Conservation (phyloP, 225 moss, liverwort and hornwort genomes). For the Antitrichia curtipendula region DNA sequence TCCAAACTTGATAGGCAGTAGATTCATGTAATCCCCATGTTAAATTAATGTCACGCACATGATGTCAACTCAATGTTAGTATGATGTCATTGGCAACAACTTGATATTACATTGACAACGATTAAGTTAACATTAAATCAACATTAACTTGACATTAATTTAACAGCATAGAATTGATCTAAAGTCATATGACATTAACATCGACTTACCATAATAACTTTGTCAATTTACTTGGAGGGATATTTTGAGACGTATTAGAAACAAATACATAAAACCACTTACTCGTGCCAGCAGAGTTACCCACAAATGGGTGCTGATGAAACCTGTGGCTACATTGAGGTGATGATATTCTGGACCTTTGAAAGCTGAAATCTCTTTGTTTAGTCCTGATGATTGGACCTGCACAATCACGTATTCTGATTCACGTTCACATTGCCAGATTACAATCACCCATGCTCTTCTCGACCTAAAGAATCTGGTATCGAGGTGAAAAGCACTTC, state of each 20-base stretch:
- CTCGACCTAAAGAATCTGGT: neutral
- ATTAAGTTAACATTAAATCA: neutral
- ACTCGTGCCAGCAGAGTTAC: constrained; percentile 73
- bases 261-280: neutral
- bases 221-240: neutral
- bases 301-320: constrained; percentile 69
- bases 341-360: constrained; percentile 57
- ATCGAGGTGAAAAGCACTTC: neutral
- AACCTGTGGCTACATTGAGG: constrained; percentile 50
- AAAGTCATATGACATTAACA: neutral
- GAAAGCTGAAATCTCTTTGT: constrained; percentile 24
- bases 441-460: neutral
- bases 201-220: neutral
- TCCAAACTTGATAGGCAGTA: neutral
- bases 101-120: neutral
- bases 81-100: neutral
- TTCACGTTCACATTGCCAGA: neutral
- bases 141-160: neutral
- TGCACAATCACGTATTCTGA: constrained; percentile 20
- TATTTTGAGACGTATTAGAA: neutral
- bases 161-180: neutral
- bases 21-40: neutral
- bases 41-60: neutral
- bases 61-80: neutral
- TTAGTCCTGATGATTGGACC: constrained; percentile 38